Evolutionary conservation across 2,329 filamentous ascomycete species (phyloP), one percentile per base, ranked within the genome.

Genomic region (Diaporthe sp.): DNA sequence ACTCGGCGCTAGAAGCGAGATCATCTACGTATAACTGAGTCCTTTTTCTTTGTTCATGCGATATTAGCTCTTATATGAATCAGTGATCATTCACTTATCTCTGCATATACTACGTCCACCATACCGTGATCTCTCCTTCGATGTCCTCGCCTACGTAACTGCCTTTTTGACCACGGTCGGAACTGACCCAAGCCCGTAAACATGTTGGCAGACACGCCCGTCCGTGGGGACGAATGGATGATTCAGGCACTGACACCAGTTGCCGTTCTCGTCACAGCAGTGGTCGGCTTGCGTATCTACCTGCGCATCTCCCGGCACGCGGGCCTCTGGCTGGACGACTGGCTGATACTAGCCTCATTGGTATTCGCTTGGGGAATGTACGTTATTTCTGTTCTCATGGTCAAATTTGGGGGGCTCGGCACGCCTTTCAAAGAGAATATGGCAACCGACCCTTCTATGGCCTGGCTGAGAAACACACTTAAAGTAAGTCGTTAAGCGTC

Each of bases 301-400:
- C 45, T 67, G 30, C 61, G 61, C n/a, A 15, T 67, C 22, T 52
- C 42, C 5, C 42, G 61, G 45, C 61, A 33, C 5, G 42, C 61
- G 2, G 61, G 61, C 8, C 61, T 67, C 7, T 67, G 61, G 61
- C 42, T 67, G 42, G 64, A 67, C 47, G 64, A 67, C 64, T 67
- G 45, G 64, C 45, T 67, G 19, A 52, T 67, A 8, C 30, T 52
- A 3, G 33, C 15, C 22, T 52, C 64, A 4, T 3, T 50, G 13
- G 40, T 50, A 1, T 22, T 67, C 7, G 45, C 28, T 4, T 67
- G 42, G 61, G 61, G 61, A 5, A 35, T 67, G 61, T 67, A 67
- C 42, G 40, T 9, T 17, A 35, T 67, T 17, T 38, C 45, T 33
- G 30, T 52, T 4, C 45, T 67, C 22, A 67, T 38, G 30, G 45